Evolutionary conservation across 2,329 filamentous ascomycete species (phyloP).

Genomic region (Paramyrothecium sp.): DNA sequence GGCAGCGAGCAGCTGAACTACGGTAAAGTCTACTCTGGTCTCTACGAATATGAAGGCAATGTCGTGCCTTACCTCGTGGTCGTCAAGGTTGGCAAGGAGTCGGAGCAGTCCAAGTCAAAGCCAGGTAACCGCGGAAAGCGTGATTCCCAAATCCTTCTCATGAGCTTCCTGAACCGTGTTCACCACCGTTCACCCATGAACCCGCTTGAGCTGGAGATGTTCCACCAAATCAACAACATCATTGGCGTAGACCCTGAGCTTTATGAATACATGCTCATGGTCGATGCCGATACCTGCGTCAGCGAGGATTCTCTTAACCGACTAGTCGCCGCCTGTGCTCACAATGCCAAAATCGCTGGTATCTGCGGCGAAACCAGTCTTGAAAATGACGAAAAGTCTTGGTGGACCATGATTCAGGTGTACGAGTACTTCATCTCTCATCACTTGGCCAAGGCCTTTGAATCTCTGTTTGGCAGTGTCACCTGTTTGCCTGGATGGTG

Average conservation of each 20-base stretch:
- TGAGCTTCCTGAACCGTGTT: conserved; percentile 97
- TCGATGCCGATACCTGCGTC: conserved; percentile 95
- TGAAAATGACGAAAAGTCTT: conserved; percentile 90
- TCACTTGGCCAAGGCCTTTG: conserved; percentile 94
- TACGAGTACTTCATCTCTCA: conserved; percentile 99
- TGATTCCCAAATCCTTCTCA: conserved; percentile 92
- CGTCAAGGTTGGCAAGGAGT: conserved; percentile 96
- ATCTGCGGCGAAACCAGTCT: conserved; percentile 97
- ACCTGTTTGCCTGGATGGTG: conserved; percentile 99
- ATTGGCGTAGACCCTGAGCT: conserved; percentile 97
- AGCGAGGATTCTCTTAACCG: conserved; percentile 89
- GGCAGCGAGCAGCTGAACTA: conserved; percentile 95
- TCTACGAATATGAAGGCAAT: conserved; percentile 97
- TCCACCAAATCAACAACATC: conserved; percentile 98
- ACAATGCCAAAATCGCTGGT: conserved; percentile 93
- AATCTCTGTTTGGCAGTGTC: conserved; percentile 95
- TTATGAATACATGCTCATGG: conserved; percentile 96
- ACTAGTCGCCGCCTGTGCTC: conserved; percentile 86
- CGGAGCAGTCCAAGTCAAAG: conserved; percentile 85
- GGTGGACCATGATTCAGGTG: conserved; percentile 99
- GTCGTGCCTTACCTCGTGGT: conserved; percentile 95
- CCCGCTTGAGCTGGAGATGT: conserved; percentile 94
- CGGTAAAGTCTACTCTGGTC: conserved; percentile 95
- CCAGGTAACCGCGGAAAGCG: conserved; percentile 98
- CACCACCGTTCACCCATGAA: conserved; percentile 94